A percentile compares a stretch with the other conserved stretches of the same genome.
Evolutionary conservation across 257 asterid genomes (phyloP).

Genomic region (Marsdenia floribunda): DNA sequence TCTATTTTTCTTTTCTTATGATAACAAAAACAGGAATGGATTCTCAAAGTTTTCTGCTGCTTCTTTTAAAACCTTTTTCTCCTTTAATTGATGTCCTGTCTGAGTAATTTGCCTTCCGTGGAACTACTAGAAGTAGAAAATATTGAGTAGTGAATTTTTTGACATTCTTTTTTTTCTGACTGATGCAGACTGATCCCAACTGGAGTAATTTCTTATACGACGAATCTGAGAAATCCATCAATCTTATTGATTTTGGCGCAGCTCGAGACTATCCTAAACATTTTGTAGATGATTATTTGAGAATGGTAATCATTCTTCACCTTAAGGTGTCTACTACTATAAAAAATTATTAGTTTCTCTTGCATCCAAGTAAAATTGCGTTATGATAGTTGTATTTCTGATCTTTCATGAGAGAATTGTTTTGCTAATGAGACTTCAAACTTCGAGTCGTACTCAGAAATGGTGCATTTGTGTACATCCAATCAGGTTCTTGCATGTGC

Average conservation of each 20-base stretch:
- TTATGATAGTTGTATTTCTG: neutral
- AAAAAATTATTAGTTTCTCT: neutral
- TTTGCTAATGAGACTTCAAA: neutral
- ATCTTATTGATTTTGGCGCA: slow-evolving; percentile 96
- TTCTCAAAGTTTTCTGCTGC: neutral
- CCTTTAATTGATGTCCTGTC: neutral
- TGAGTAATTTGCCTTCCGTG: neutral
- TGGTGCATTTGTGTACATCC: neutral
- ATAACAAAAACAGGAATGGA: neutral
- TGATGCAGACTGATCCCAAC: slow-evolving; percentile 98
- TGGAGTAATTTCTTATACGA: slow-evolving; percentile 93
- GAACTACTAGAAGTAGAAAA: neutral
- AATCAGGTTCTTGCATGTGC: slow-evolving; percentile 86
- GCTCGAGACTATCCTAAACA: slow-evolving; percentile 77
- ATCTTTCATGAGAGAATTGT: neutral
- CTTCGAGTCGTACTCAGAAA: neutral
- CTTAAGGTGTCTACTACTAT: neutral
- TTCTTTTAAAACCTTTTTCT: too few relatives aligned
- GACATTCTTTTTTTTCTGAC: slow-evolving; percentile 20
- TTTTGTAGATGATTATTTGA: slow-evolving; percentile 80
- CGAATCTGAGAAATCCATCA: slow-evolving; percentile 47
- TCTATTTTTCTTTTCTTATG: too few relatives aligned
- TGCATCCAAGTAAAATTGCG: neutral
- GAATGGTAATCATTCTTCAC: slow-evolving; percentile 50
- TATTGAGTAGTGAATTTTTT: neutral